Percentiles rank a stretch among this genome's conserved stretches.
phyloP scores from a whole-genome alignment of 371 early-diverging fungal species.

The Mortierella sp. region DNA sequence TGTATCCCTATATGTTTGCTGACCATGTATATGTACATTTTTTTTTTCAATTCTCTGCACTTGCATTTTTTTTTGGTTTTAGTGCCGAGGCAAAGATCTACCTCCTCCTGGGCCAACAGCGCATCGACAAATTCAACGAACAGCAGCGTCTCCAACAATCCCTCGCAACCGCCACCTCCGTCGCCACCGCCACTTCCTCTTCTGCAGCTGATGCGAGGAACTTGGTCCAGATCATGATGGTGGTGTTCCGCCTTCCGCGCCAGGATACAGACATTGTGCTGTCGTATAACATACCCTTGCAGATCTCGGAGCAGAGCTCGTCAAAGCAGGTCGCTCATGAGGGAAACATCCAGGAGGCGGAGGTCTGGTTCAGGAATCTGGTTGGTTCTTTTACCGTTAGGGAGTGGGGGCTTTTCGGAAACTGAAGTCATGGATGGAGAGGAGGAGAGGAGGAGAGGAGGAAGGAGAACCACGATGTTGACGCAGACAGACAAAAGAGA shows the following conservation, averaged over 20 bases:
- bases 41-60: not conserved
- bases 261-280: conserved; percentile 82
- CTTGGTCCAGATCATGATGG: conserved; percentile 74
- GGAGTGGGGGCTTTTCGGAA: conserved; percentile 75
- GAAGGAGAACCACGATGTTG: too few relatives aligned
- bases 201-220: conserved; percentile 61
- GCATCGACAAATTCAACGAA: conserved; percentile 80
- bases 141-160: conserved; percentile 30
- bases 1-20: not conserved
- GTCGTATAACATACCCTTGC: conserved; percentile 77
- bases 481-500: not conserved
- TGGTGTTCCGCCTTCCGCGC: conserved; percentile 73
- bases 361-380: conserved; percentile 62
- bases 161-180: not conserved
- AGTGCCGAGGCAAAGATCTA: conserved; percentile 52
- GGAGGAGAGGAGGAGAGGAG: not conserved
- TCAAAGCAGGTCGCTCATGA: conserved; percentile 52
- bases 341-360: conserved; percentile 57
- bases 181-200: not conserved
- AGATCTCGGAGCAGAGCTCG: conserved; percentile 58
- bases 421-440: not conserved
- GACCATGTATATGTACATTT: not conserved
- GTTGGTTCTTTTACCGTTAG: conserved; percentile 62
- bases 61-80: not conserved
- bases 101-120: conserved; percentile 70